Evolutionary conservation across 2,329 filamentous ascomycete genomes (phyloP).

Genomic region (Trichophyton simii): DNA sequence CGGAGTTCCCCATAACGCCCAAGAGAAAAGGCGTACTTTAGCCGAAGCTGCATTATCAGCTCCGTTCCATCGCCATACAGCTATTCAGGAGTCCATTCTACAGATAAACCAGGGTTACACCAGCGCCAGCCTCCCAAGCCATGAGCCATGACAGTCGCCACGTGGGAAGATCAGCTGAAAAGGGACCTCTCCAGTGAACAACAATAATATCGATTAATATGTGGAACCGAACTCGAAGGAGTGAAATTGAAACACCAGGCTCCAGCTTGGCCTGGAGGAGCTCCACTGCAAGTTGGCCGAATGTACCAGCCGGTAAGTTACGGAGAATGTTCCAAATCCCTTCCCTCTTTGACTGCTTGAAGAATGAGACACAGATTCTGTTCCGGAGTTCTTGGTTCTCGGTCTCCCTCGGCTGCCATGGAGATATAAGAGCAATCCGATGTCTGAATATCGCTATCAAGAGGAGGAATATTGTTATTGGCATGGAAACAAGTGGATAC

Average conservation of each 20-base stretch:
- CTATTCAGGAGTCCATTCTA: not conserved
- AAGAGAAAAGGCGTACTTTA: too few relatives aligned
- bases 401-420: not conserved
- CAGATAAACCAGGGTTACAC: not conserved
- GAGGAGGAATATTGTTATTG: not conserved
- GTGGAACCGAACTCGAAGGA: not conserved
- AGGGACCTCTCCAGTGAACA: not conserved
- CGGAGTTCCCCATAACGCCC: too few relatives aligned
- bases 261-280: not conserved
- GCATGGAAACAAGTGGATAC: not conserved
- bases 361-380: not conserved
- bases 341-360: not conserved
- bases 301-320: not conserved
- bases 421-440: not conserved
- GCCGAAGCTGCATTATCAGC: too few relatives aligned
- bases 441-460: not conserved
- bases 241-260: slow-evolving; percentile 1
- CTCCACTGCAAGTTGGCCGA: not conserved
- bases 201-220: not conserved
- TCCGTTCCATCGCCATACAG: not conserved
- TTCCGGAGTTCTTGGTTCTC: not conserved
- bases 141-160: not conserved
- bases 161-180: not conserved
- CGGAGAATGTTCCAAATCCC: not conserved
- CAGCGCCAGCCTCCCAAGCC: not conserved